These are phyloP conservation scores for Gamsiella multidivaricata DNA, from an alignment of 192 early-diverging fungal genomes.

Conservation along the genomic window DNA sequence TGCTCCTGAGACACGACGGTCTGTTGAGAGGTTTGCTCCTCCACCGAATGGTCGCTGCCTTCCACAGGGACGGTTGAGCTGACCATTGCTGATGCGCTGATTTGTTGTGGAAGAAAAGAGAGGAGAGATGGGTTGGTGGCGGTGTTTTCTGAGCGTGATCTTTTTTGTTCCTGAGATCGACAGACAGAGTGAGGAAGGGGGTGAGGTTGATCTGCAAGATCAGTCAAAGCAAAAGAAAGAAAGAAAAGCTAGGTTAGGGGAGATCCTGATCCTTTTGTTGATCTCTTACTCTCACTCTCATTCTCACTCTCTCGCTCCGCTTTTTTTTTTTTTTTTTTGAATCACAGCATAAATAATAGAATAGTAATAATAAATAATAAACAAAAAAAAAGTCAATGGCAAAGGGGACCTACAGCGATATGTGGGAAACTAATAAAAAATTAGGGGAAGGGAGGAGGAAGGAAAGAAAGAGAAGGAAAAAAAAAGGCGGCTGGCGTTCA, in stretches of 20 bases:
- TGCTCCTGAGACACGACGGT: not conserved
- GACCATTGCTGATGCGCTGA: slow-evolving; percentile 25
- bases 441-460: not conserved
- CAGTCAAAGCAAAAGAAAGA: not conserved
- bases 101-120: too few relatives aligned
- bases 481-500: too few relatives aligned
- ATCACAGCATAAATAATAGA: too few relatives aligned
- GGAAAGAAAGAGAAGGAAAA: too few relatives aligned
- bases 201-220: not conserved
- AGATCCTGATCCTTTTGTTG: not conserved
- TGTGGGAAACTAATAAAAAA: too few relatives aligned
- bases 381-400: too few relatives aligned
- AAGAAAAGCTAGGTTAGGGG: slow-evolving; percentile 8
- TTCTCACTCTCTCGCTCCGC: too few relatives aligned
- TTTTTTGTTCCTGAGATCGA: not conserved
- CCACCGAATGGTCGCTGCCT: slow-evolving; percentile 23
- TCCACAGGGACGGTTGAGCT: slow-evolving; percentile 35
- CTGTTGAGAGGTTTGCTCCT: slow-evolving; percentile 3
- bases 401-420: too few relatives aligned
- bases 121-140: not conserved
- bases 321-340: too few relatives aligned
- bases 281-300: too few relatives aligned
- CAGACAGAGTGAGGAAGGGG: not conserved
- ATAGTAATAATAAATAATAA: too few relatives aligned
- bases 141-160: too few relatives aligned